Conservation (phyloP, 78 protist species). For the Polysphondylium violaceum region DNA sequence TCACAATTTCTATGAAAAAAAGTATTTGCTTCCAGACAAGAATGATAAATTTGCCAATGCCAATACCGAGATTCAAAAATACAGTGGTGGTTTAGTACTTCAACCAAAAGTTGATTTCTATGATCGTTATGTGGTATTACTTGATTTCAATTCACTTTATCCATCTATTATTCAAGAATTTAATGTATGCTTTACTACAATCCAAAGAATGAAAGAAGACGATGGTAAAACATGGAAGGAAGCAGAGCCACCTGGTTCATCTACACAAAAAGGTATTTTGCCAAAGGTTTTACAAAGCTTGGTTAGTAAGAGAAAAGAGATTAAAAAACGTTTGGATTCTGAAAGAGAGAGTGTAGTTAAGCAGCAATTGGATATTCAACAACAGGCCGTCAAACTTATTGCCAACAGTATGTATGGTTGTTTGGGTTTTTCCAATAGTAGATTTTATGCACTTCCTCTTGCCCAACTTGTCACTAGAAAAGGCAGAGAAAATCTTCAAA, state of each 20-base stretch:
- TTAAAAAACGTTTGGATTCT: slow-evolving; percentile 77
- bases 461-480: slow-evolving; percentile 96
- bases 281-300: slow-evolving; percentile 88
- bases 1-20: slow-evolving; percentile 93
- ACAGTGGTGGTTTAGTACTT: slow-evolving; percentile 96
- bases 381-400: slow-evolving; percentile 82
- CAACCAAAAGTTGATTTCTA: slow-evolving; percentile 98
- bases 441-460: slow-evolving; percentile 98
- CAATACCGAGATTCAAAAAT: slow-evolving; percentile 60
- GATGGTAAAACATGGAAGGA: slow-evolving; percentile 70
- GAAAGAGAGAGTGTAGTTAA: slow-evolving; percentile 29
- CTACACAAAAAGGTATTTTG: slow-evolving; percentile 83
- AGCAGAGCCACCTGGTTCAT: slow-evolving; percentile 56
- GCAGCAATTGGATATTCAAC: slow-evolving; percentile 85
- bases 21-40: slow-evolving; percentile 95
- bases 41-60: neutral
- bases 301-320: slow-evolving; percentile 62
- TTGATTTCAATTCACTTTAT: slow-evolving; percentile 99
- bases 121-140: slow-evolving; percentile 94
- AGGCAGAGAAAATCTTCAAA: slow-evolving; percentile 95
- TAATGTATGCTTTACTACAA: slow-evolving; percentile 99
- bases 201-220: slow-evolving; percentile 15
- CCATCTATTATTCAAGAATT: slow-evolving; percentile 99
- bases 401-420: slow-evolving; percentile 99
- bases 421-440: slow-evolving; percentile 94